Evolutionary conservation across 805 yeast species (phyloP).

Genomic region (Wickerhamomyces canadensis): DNA sequence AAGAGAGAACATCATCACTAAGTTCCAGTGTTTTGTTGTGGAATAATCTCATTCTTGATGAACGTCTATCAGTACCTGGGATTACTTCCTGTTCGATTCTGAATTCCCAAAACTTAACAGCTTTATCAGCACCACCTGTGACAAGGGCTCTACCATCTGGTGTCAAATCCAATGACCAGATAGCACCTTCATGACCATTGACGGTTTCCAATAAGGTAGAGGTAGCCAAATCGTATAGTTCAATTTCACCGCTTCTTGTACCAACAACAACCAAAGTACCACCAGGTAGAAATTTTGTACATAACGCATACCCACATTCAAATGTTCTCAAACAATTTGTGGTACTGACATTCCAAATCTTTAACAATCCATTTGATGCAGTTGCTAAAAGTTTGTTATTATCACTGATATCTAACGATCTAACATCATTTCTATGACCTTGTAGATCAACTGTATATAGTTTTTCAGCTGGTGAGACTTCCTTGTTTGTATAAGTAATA

Average conservation of each 20-base stretch:
- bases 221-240: conserved; percentile 79
- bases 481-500: conserved; percentile 53
- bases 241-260: conserved; percentile 79
- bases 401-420: conserved; percentile 76
- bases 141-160: conserved; percentile 80
- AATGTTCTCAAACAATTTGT: conserved; percentile 78
- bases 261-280: conserved; percentile 84
- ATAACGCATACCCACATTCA: conserved; percentile 81
- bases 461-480: conserved; percentile 42
- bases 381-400: conserved; percentile 80
- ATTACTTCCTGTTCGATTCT: conserved; percentile 59
- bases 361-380: conserved; percentile 85
- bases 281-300: conserved; percentile 83
- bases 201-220: conserved; percentile 67
- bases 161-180: conserved; percentile 87
- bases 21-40: conserved; percentile 83
- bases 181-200: conserved; percentile 76
- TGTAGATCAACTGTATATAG: conserved; percentile 58
- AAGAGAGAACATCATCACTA: conserved; percentile 77
- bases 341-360: conserved; percentile 80
- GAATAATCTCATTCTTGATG: conserved; percentile 51
- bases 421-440: conserved; percentile 88
- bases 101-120: conserved; percentile 86
- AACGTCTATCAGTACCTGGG: conserved; percentile 56
- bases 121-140: conserved; percentile 92